A percentile compares a stretch with the other conserved stretches of the same genome.
Conservation (phyloP, 1,284 basidiomycete species). For the Ustanciosporium gigantosporum region DNA sequence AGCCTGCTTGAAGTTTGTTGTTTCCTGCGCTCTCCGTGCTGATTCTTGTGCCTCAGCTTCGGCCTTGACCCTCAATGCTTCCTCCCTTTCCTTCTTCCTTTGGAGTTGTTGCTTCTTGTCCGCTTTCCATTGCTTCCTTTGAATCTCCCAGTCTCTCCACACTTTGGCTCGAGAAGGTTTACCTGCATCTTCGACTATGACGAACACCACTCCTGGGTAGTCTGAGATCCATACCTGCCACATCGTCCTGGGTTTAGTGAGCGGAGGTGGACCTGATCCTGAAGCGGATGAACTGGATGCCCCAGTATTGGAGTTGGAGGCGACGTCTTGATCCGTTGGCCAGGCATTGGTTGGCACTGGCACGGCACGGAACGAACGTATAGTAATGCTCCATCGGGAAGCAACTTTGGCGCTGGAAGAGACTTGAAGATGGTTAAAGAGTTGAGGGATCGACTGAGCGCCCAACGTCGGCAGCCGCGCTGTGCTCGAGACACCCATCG, state of each 20-base stretch:
- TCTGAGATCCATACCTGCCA: constrained; percentile 40
- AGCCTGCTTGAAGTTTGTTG: too few relatives aligned
- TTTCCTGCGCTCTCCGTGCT: too few relatives aligned
- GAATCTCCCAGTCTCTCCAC: constrained; percentile 35
- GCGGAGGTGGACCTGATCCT: constrained; percentile 17
- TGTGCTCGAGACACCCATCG: constrained; percentile 38
- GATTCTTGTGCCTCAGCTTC: not conserved
- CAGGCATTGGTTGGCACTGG: constrained; percentile 35
- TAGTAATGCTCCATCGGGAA: constrained; percentile 39
- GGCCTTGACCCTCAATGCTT: not conserved
- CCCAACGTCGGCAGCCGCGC: constrained; percentile 28
- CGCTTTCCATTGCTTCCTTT: constrained; percentile 29
- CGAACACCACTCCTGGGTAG: constrained; percentile 38
- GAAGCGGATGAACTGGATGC: not conserved
- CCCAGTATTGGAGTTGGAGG: not conserved
- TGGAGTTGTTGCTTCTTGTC: constrained; percentile 5
- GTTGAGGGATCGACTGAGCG: constrained; percentile 36
- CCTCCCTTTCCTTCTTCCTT: not conserved
- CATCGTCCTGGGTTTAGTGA: constrained; percentile 41
- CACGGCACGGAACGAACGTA: constrained; percentile 44
- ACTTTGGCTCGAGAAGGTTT: constrained; percentile 29
- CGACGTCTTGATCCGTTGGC: constrained; percentile 18
- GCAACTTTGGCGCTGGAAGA: constrained; percentile 31
- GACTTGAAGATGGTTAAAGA: constrained; percentile 38
- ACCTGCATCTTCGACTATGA: constrained; percentile 41